Percentiles rank a stretch among this genome's conserved stretches.
Evolutionary conservation across 169 alveolate species (phyloP).

Genomic region (Eimeria zaria): DNA sequence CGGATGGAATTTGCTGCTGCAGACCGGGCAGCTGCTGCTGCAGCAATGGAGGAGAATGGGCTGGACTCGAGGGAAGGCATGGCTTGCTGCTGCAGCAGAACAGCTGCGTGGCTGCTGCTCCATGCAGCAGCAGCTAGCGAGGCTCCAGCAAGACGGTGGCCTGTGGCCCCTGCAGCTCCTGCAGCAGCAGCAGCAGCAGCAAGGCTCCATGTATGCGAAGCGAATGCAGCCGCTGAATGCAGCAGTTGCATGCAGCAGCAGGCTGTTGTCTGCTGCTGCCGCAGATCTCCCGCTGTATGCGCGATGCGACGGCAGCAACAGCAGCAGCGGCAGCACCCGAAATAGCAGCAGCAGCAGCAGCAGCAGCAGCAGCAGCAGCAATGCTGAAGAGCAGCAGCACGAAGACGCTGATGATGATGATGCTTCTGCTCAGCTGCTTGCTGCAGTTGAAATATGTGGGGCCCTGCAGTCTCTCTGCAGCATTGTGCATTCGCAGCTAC

Average conservation of each 20-base stretch:
- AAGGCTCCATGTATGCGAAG: not conserved
- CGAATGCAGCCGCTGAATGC: slow-evolving; percentile 42
- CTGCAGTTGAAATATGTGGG: slow-evolving; percentile 82
- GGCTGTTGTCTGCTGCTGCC: slow-evolving; percentile 76
- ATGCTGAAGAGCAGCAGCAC: slow-evolving; percentile 28
- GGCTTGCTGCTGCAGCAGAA: slow-evolving; percentile 75
- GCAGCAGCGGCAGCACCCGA: slow-evolving; percentile 1
- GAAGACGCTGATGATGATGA: slow-evolving; percentile 77
- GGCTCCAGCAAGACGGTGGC: not conserved
- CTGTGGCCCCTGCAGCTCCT: slow-evolving; percentile 45
- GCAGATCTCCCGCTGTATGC: slow-evolving; percentile 78
- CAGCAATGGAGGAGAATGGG: slow-evolving; percentile 24
- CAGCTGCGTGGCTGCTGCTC: slow-evolving; percentile 5
- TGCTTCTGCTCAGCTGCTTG: slow-evolving; percentile 72
- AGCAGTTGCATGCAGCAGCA: slow-evolving; percentile 47
- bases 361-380: too few species aligned
- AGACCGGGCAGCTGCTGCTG: slow-evolving; percentile 44
- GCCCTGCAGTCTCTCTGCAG: slow-evolving; percentile 76
- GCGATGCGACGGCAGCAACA: slow-evolving; percentile 52
- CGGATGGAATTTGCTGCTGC: slow-evolving; percentile 66
- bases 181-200: slow-evolving; percentile 69
- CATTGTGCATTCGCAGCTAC: slow-evolving; percentile 73
- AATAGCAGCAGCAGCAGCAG: slow-evolving; percentile 54
- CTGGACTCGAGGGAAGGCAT: not conserved
- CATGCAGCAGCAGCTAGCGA: slow-evolving; percentile 20